These are phyloP conservation scores for Protea cynaroides DNA, from an alignment of 164 flowering plant genomes.

Conservation along the genomic window DNA sequence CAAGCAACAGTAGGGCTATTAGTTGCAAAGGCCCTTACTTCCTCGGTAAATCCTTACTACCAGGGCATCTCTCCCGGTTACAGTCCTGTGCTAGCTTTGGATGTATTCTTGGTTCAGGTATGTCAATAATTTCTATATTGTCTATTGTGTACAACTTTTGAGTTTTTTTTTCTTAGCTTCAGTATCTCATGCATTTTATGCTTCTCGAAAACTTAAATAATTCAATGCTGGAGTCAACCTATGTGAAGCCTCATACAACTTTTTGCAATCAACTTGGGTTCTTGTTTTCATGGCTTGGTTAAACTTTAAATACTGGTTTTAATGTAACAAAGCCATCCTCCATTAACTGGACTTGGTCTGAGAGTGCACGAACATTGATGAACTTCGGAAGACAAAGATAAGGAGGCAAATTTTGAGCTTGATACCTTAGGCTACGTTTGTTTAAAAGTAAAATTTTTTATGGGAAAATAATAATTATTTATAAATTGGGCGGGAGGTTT, in stretches of 20 bases:
- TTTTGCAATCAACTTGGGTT: too few relatives aligned
- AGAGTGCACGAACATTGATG: too few relatives aligned
- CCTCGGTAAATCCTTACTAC: slow-evolving; percentile 80
- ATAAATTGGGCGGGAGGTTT: too few relatives aligned
- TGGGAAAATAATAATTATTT: too few relatives aligned
- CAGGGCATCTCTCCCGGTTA: slow-evolving; percentile 75
- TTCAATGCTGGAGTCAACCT: neutral
- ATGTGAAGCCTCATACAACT: neutral
- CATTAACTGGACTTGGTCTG: too few relatives aligned
- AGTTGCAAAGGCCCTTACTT: slow-evolving; percentile 92
- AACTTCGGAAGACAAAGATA: too few relatives aligned
- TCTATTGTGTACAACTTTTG: neutral
- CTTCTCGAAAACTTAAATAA: neutral
- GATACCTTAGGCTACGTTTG: too few relatives aligned
- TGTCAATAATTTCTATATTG: neutral
- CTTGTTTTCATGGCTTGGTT: too few relatives aligned
- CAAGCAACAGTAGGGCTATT: slow-evolving; percentile 92
- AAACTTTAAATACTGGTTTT: too few relatives aligned
- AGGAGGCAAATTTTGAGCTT: too few relatives aligned
- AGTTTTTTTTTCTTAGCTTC: neutral
- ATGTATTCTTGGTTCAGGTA: slow-evolving; percentile 98
- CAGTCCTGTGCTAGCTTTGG: slow-evolving; percentile 93
- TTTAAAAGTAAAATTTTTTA: too few relatives aligned
- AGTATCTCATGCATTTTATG: neutral
- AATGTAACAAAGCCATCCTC: too few relatives aligned